Evolutionary conservation across 2,329 filamentous ascomycete genomes (phyloP), one percentile per base, ranked within the genome.

Genomic region (Aureobasidium sp.): DNA sequence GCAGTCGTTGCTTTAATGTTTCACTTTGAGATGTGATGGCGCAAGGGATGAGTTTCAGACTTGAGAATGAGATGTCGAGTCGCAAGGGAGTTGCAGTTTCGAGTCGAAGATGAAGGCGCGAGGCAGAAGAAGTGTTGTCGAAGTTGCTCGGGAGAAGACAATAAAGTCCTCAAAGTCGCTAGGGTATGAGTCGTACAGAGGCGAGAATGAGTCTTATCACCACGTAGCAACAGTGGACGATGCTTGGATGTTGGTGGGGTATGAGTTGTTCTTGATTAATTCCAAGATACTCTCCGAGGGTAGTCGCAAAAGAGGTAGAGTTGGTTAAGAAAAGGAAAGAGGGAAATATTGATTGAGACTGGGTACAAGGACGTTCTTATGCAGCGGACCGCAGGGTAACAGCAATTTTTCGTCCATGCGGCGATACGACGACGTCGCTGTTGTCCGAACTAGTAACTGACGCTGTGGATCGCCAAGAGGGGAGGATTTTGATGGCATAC

Each of bases 11-110:
- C 46, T 37, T 51, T 51, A 34, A 36, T 15, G 32, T 47, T 37
- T 50, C 57, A 60, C 57, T 60, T 60, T 27, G 57, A 51, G n/a
- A 60, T 60, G 57, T 60, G 46, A 59, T 43, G 57, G 20, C n/a
- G 57, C 57, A 51, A 51, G 57, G 57, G 56, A 59, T 57, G 13
- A 29, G 32, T 41, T 59, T 47, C 32, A 47, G 32, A 37, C 13
- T 53, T 44, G 17, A 44, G 6, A 17, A 13, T 37, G 27, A 32
- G 41, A 10, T 39, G 51, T 46, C 36, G 27, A 55, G 52, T 55
- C 53, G 53, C 41, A 9, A 29, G 27, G 53, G 53, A 39, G 41
- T 55, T 26, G 37, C 10, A 13, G 41, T 32, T 55, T 55, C 37
- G 36, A 32, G 13, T 55, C 53, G 26, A 39, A 3, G 17, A 4